phyloP scores from a whole-genome alignment of 2,329 filamentous ascomycete species.

The Nemania sp. region DNA sequence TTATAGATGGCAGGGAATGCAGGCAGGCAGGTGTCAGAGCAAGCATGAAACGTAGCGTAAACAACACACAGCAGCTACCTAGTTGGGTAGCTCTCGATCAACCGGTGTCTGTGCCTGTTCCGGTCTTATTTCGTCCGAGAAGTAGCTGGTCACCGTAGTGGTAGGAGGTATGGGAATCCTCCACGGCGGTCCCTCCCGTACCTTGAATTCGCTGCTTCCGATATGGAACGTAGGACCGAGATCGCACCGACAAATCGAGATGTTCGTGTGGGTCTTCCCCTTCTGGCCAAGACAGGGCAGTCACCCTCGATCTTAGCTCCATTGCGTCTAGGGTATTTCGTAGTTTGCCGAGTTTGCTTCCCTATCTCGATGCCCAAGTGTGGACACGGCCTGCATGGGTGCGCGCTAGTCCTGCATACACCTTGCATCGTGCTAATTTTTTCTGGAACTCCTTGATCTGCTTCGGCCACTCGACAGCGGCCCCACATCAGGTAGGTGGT shows the following conservation, averaged over 20 bases:
- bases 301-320: not conserved
- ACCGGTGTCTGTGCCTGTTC: slow-evolving; percentile 5
- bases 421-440: not conserved
- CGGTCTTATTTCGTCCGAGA: slow-evolving; percentile 17
- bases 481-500: too few species aligned
- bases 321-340: slow-evolving; percentile 5
- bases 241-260: slow-evolving; percentile 25
- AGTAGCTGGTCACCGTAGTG: not conserved
- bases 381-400: slow-evolving; percentile 17
- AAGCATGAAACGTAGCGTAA: too few species aligned
- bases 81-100: slow-evolving; percentile 2
- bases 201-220: slow-evolving; percentile 21
- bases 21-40: too few species aligned
- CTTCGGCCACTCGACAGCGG: too few species aligned
- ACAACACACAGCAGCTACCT: too few species aligned
- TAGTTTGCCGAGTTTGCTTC: too few species aligned
- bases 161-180: too few species aligned
- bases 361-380: slow-evolving; percentile 16
- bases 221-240: slow-evolving; percentile 19
- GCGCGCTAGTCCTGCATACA: not conserved
- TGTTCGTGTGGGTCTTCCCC: slow-evolving; percentile 14
- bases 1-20: too few species aligned
- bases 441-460: not conserved
- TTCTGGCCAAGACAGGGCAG: slow-evolving; percentile 9
- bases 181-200: not conserved